Conservation (phyloP, 78 protist species). For the Pelomyxa schiedti region DNA sequence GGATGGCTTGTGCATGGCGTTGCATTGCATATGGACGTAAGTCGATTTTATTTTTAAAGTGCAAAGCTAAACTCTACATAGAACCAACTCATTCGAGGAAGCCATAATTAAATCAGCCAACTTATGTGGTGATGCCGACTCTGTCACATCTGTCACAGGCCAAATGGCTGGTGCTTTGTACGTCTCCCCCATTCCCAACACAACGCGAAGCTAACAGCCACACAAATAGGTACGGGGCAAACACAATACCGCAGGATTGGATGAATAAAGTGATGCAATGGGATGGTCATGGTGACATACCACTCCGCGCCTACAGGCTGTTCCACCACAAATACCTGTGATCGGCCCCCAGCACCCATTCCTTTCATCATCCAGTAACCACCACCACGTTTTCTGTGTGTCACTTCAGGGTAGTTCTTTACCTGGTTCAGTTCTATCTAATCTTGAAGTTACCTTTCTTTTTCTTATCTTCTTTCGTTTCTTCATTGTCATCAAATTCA, state of each 20-base stretch:
- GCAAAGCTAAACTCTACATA: neutral
- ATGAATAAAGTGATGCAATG: neutral
- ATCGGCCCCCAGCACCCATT: too few species aligned
- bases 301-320: neutral
- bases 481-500: too few species aligned
- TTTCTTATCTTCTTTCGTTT: too few species aligned
- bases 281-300: neutral
- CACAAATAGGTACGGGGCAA: neutral
- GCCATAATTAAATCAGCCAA: neutral
- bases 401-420: too few species aligned
- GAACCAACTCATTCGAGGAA: neutral
- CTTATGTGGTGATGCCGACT: conserved; percentile 10
- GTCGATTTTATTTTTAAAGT: neutral
- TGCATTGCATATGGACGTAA: neutral
- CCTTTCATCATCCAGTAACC: too few species aligned
- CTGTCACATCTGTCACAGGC: conserved; percentile 1
- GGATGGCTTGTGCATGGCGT: conserved; percentile 10
- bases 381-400: too few species aligned
- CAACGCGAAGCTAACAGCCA: too few species aligned
- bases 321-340: too few species aligned
- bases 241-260: conserved; percentile 4
- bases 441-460: too few species aligned
- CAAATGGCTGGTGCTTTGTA: conserved; percentile 16
- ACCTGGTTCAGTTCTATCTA: too few species aligned
- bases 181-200: too few species aligned